These are phyloP conservation scores for Amanita fuliginea DNA, from an alignment of 768 basidiomycete species.

Conservation along the genomic window DNA sequence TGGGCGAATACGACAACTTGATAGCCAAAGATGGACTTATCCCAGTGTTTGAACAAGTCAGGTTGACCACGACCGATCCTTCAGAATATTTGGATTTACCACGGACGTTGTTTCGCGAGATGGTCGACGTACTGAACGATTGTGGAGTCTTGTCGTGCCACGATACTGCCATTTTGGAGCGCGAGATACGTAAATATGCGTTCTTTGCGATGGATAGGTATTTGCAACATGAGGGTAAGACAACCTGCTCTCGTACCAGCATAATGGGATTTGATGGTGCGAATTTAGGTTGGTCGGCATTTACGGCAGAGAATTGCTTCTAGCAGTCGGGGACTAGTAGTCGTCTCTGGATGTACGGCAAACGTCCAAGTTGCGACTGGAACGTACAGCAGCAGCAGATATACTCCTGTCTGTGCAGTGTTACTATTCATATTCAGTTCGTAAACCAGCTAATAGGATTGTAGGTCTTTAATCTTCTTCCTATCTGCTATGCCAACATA, in stretches of 20 bases:
- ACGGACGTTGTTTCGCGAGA: slow-evolving; percentile 37
- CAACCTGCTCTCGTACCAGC: background rate
- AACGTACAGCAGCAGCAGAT: background rate
- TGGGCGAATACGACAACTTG: slow-evolving; percentile 32
- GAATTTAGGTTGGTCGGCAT: slow-evolving; percentile 1
- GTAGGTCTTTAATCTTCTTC: background rate
- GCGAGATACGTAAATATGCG: slow-evolving; percentile 33
- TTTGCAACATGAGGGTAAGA: slow-evolving; percentile 30
- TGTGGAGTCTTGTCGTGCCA: slow-evolving; percentile 37
- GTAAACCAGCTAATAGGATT: background rate
- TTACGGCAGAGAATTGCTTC: slow-evolving; percentile 1
- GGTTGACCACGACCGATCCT: slow-evolving; percentile 21
- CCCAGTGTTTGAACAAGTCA: slow-evolving; percentile 33
- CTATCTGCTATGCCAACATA: background rate
- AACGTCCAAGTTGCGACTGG: background rate
- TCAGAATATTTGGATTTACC: slow-evolving; percentile 27
- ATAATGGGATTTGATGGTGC: background rate
- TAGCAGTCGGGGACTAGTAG: background rate
- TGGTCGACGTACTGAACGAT: slow-evolving; percentile 34
- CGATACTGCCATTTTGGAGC: slow-evolving; percentile 35
- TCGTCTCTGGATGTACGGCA: background rate
- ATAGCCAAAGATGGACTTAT: slow-evolving; percentile 29
- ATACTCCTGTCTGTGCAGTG: background rate
- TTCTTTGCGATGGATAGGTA: slow-evolving; percentile 41
- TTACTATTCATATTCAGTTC: background rate